A percentile compares a stretch with the other conserved stretches of the same genome.
Conservation (phyloP, 2,329 filamentous ascomycete genomes). For the Fusarium sp. region DNA sequence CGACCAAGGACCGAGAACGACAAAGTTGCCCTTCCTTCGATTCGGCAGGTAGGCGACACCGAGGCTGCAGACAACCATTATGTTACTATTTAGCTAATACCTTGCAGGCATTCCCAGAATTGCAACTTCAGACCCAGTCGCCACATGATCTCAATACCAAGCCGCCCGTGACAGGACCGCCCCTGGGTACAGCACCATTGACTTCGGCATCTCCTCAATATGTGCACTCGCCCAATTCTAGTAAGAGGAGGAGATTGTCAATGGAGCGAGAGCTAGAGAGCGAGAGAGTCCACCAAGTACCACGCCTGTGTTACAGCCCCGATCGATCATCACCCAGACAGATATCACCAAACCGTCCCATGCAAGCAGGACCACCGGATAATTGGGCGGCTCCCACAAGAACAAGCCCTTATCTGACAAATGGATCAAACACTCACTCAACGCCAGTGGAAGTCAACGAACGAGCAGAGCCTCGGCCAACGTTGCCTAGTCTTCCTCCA, state of each 20-base stretch:
- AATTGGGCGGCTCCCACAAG: slow-evolving; percentile 53
- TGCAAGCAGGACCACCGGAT: slow-evolving; percentile 49
- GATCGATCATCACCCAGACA: slow-evolving; percentile 51
- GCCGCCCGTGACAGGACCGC: slow-evolving; percentile 52
- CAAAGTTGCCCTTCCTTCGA: slow-evolving; percentile 63
- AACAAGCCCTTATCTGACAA: slow-evolving; percentile 54
- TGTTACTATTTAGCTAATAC: slow-evolving; percentile 39
- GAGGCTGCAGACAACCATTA: not conserved
- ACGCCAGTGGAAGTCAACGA: slow-evolving; percentile 53
- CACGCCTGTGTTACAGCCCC: slow-evolving; percentile 60
- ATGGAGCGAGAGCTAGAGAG: slow-evolving; percentile 57
- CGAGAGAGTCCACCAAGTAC: slow-evolving; percentile 60
- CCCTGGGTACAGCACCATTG: slow-evolving; percentile 51
- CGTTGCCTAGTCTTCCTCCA: slow-evolving; percentile 58
- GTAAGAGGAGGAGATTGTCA: slow-evolving; percentile 63
- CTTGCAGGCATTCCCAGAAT: slow-evolving; percentile 62
- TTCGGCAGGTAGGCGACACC: slow-evolving; percentile 61
- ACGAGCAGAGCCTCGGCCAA: slow-evolving; percentile 53
- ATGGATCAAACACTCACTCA: slow-evolving; percentile 47
- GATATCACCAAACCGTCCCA: slow-evolving; percentile 53
- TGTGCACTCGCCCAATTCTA: slow-evolving; percentile 62
- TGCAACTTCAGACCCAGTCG: slow-evolving; percentile 54
- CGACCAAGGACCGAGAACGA: slow-evolving; percentile 57
- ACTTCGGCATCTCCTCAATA: slow-evolving; percentile 61
- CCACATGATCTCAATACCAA: slow-evolving; percentile 51